phyloP scores from a whole-genome alignment of 192 early-diverging fungal species.

The Podila epicladia region DNA sequence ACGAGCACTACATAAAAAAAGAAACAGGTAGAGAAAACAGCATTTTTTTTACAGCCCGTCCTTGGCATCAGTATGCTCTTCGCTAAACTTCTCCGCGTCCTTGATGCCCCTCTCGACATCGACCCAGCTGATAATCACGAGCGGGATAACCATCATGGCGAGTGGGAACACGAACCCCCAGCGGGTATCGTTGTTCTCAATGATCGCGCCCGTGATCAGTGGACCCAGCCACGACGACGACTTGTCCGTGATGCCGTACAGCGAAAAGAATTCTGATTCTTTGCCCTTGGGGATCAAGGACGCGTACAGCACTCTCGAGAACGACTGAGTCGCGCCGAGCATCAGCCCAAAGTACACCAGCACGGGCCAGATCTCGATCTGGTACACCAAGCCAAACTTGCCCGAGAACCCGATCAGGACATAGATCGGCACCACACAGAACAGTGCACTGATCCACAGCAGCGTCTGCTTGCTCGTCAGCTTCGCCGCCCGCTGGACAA shows the following conservation, averaged over 20 bases:
- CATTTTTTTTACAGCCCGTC: conserved; percentile 31
- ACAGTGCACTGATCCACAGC: conserved; percentile 57
- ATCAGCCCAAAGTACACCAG: conserved; percentile 70
- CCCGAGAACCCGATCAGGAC: conserved; percentile 69
- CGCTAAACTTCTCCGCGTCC: conserved; percentile 55
- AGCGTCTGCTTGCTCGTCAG: conserved; percentile 63
- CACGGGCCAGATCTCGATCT: conserved; percentile 64
- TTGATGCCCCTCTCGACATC: conserved; percentile 65
- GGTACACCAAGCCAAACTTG: conserved; percentile 61
- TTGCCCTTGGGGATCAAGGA: conserved; percentile 71
- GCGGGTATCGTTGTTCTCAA: conserved; percentile 62
- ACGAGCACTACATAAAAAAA: not conserved
- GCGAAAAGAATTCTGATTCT: conserved; percentile 75
- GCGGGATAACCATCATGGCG: conserved; percentile 61
- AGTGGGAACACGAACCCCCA: conserved; percentile 66
- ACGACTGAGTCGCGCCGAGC: conserved; percentile 64
- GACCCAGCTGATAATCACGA: conserved; percentile 61
- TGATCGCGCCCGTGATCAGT: conserved; percentile 73
- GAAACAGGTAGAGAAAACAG: not conserved
- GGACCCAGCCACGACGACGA: conserved; percentile 79
- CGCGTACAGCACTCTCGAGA: conserved; percentile 69
- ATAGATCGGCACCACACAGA: conserved; percentile 67
- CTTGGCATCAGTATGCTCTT: conserved; percentile 40
- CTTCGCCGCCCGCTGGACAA: conserved; percentile 60
- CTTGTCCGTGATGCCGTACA: conserved; percentile 80